Evolutionary conservation across 345 rosid species (phyloP), one percentile per base, ranked within the genome.

Genomic region (Trapa incisa): DNA sequence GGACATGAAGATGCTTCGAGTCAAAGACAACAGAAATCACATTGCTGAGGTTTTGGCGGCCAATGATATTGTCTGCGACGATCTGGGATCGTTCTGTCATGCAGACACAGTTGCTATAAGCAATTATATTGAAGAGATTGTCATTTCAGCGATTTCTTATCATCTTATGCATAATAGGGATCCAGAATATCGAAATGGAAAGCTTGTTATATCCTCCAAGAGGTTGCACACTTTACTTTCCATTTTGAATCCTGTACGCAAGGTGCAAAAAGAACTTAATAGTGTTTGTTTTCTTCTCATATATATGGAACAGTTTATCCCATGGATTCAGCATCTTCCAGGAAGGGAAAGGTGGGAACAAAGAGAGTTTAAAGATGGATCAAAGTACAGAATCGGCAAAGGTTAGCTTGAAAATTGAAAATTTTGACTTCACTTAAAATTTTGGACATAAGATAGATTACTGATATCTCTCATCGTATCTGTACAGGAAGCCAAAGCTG

Each of bases 131-230:
- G 89, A 95, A 66, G 96, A 95, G 73, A 87, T 94, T 37, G 95
- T 89, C 66, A 74, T 86, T 39, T 94, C 95, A 4, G 99, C 97
- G 12, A 86, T 95, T 52, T 82, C 96, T 12, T 80, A 82, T 77
- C 97, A 95, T 77, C 81, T 95, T 77, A 86, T 83, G 85, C 73
- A 83, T 66, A 82, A 78, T 67, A 83, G 80, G 81, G 85, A 84
- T 69, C 96, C 92, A 0, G 97, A 91, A 75, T 95, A 95, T 75
- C 77, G 94, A 72, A 89, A 95, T 67, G 99, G 99, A 56, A 95
- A 89, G 84, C 96, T 95, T 70, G 83, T 91, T 66, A 91, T 95
- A 79, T 86, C 99, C 68, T 84, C 96, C 65, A 69, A 84, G 78
- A 90, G 98, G 98, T 86, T 70, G 37, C 29, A 58, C 32, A 58